A percentile compares a stretch with the other conserved stretches of the same genome.
Evolutionary conservation across 345 rosid species (phyloP).

Genomic region (Garcia nutans): DNA sequence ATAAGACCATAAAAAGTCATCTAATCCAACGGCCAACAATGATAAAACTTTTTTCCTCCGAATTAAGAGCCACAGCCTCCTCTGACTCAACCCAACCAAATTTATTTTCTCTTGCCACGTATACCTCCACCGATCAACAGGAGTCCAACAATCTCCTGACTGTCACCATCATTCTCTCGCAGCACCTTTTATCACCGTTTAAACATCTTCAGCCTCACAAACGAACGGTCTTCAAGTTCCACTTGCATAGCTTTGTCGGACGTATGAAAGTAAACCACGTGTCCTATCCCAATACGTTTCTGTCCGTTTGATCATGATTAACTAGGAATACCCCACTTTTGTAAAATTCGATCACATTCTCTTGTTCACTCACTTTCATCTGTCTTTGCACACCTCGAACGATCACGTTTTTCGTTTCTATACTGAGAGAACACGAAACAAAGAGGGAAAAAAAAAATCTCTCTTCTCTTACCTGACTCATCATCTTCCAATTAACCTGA

Average conservation of each 20-base stretch:
- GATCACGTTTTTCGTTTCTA: not conserved
- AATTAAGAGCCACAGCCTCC: conserved; percentile 5
- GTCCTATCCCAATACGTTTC: not conserved
- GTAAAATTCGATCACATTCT: conserved; percentile 27
- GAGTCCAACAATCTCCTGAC: not conserved
- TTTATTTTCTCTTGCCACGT: conserved; percentile 18
- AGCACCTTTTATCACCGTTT: conserved; percentile 8
- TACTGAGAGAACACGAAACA: not conserved
- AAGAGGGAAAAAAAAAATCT: not conserved
- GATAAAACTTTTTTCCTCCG: not conserved
- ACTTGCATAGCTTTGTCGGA: not conserved
- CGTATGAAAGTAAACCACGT: conserved; percentile 28
- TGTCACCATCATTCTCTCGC: conserved; percentile 12
- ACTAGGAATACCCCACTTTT: conserved; percentile 18
- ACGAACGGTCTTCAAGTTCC: not conserved
- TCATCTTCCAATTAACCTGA: conserved; percentile 51
- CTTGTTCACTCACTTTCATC: conserved; percentile 19
- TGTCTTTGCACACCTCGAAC: conserved; percentile 1
- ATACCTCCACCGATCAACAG: not conserved
- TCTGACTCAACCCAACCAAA: conserved; percentile 4
- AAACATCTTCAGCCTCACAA: too few relatives aligned
- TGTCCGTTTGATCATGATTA: conserved; percentile 34
- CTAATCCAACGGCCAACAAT: conserved; percentile 22
- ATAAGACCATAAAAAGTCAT: not conserved
- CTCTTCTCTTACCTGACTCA: not conserved